Base-by-base conservation (phyloP, 2,329 filamentous ascomycete genomes). In the Penicillium brevicompactum region DNA sequence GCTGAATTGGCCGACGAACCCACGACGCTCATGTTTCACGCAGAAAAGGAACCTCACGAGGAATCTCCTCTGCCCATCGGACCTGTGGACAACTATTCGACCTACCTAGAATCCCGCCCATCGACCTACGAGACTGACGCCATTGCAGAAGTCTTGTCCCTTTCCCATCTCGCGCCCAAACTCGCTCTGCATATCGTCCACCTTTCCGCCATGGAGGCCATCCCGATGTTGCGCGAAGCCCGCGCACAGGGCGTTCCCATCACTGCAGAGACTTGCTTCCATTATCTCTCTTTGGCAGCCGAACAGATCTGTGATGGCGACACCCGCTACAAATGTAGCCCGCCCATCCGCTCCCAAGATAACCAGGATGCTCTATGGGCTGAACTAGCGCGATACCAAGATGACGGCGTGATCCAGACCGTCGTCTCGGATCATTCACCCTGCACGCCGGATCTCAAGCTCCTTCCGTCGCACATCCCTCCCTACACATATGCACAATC, bases 21-120 rank as follows among this genome's bases (percentile, higher is more conserved):
- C n/a, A 97, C 94, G 2, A 96, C 92, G 0, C 86, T 97, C 66
- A 97, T 99, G 92, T 99, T 99, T 78, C 94, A 99, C 71, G 94
- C 94, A 53, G 94, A 99, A 75, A 97, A 97, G 92, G 91, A 91
- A n/a, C 85, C 88, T 9, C 78, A 92, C 24, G 87, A 87, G 50
- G 80, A 87, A 31, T 18, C 18, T 18, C 18, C 18, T 18, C 18
- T 18, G 18, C 18, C 18, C 1, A 18, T 18, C 18, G 18, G 18
- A 18, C 18, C 18, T 2, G 18, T 18, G 18, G 18, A 18, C 18
- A 18, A 18, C 18, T 99, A 99, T 78, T 84, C 85, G 59, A 97
- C 93, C 3, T 99, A 97, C 79, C 84, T 99, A 42, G 87, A 91
- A 60, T 97, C 93, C 2, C 88, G 94, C 0, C 94, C 94, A 0